Base-by-base conservation (phyloP, 2,329 filamentous ascomycete genomes). In the Fusarium subtropicale region DNA sequence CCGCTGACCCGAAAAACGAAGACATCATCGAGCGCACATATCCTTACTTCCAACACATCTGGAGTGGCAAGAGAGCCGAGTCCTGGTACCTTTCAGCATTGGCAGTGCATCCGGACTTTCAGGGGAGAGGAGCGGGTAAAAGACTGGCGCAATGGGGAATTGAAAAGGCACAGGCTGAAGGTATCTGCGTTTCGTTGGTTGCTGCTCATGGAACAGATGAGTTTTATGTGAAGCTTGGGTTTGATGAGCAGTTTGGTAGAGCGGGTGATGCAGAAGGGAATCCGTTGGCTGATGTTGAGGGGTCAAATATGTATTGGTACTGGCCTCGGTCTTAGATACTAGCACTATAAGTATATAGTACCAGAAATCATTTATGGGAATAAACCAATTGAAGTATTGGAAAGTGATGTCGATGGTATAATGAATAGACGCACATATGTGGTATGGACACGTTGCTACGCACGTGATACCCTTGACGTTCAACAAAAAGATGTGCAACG, bases 91-190 rank as follows among this genome's bases (percentile, higher is more conserved):
- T 84, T 5, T 76, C 79, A 7, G 55, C 76, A 3, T 67, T 82
- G 10, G 76, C 75, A n/a, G 75, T 82, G 2, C 76, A 80, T 46
- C 83, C 82, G 1, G 75, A 77, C 7, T 77, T 76, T 30, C 81
- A 83, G 46, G 75, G 79, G 7, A 68, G 69, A 39, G 79, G 77
- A 3, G 56, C 80, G 13, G 83, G 81, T 1, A 75, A 73, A 7
- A 68, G 67, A 26, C 75, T 85, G 10, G 81, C 83, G 13, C 56
- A 72, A 26, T 83, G 81, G 81, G 83, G 83, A 0, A 65, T 84
- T 1, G 71, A 79, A 1, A 68, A 74, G 36, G 79, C 81, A 1
- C 66, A 76, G 45, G 56, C 72, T 15, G 81, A 83, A 13, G 74
- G 73, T 1, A 65, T 83, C n/a, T 75, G 75, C 59, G 77, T 81